Percentiles rank a stretch among this genome's conserved stretches.
phyloP scores from a whole-genome alignment of 164 flowering plant genomes.

The Liquidambar formosana region DNA sequence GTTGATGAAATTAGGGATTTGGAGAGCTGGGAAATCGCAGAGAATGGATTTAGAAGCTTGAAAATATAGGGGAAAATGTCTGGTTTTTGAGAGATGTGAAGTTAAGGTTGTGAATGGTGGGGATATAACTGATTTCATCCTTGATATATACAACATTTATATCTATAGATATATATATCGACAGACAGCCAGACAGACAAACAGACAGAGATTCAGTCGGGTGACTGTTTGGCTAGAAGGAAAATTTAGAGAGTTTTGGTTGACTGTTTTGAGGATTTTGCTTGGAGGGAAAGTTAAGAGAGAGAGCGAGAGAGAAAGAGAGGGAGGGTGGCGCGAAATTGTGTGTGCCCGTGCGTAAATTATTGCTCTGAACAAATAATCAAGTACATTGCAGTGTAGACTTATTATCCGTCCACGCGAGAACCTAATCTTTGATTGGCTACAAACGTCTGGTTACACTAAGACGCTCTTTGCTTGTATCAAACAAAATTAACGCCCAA shows the following conservation, averaged over 20 bases:
- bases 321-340: background rate
- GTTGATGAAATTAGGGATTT: slow-evolving; percentile 6
- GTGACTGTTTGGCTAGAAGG: background rate
- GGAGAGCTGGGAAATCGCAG: slow-evolving; percentile 6
- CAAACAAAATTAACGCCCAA: too few relatives aligned
- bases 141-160: slow-evolving; percentile 23
- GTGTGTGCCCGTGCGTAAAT: too few relatives aligned
- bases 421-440: too few relatives aligned
- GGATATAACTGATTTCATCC: slow-evolving; percentile 37
- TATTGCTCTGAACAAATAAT: too few relatives aligned
- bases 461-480: too few relatives aligned
- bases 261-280: background rate
- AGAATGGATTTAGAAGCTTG: slow-evolving; percentile 11
- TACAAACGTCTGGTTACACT: too few relatives aligned
- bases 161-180: too few relatives aligned
- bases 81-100: slow-evolving; percentile 13
- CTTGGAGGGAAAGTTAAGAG: background rate
- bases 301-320: slow-evolving; percentile 7
- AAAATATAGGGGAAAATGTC: slow-evolving; percentile 18
- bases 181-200: too few relatives aligned
- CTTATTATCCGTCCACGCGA: too few relatives aligned
- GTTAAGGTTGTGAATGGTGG: slow-evolving; percentile 22
- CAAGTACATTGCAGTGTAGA: too few relatives aligned
- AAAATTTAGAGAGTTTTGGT: background rate
- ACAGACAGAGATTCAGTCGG: background rate